Base-by-base conservation (phyloP, 306 rosid species). In the Coriaria nepalensis region DNA sequence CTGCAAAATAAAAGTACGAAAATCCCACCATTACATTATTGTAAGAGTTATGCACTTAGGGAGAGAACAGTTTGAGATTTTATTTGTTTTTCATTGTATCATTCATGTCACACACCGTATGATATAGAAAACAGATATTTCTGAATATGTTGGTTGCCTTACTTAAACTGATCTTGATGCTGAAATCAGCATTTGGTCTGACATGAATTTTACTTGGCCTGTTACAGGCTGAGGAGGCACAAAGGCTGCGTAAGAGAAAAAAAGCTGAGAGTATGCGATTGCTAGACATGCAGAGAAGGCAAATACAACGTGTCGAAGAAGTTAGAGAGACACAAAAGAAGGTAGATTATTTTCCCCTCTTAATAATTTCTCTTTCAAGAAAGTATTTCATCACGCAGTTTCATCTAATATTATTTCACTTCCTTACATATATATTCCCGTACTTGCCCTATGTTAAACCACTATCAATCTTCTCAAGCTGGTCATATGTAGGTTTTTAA, bases 301-400 rank as follows among this genome's bases (percentile, higher is more conserved):
- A 82, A 71, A 79, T 73, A 66, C 75, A 82, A 59, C 95, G 98
- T 8, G 61, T 92, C 55, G 93, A 79, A 75, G 96, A 92, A 85
- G 81, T 85, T 42, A 86, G 98, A 62, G 77, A 92, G 77, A 71
- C 87, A 10, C 87, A 77, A 53, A 85, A 85, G 83, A 92, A 92
- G 95, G 98, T 92, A 58, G 46, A 52, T 50, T 49, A 43, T 45
- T 60, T 57, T 39, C 49, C 13, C n/a, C 50, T 62, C 4, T 40
- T 44, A 8, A 49, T 45, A 42, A 10, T 11, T 13, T 9, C 67
- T 6, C n/a, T 44, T 35, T 47, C 46, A 44, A 13, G 47, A 10
- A 10, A 5, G 6, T 62, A 29, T 57, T 41, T 52, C 6, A n/a
- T 33, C 13, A 10, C 50, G 65, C 40, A 8, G 15, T 42, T 10